Evolutionary conservation across 768 basidiomycete species (phyloP).

Genomic region (Flagelloscypha sp.): DNA sequence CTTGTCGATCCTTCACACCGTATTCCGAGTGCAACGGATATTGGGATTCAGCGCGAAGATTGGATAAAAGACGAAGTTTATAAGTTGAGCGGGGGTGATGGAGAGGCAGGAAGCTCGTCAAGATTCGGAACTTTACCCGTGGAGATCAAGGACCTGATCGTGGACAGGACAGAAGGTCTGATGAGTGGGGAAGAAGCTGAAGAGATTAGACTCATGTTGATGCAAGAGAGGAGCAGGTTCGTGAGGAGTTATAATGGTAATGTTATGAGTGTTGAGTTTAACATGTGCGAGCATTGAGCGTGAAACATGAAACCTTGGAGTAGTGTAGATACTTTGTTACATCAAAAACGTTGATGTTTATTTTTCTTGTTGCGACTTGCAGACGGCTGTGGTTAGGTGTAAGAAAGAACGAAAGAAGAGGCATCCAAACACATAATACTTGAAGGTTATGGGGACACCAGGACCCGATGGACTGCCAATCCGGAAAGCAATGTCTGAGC

Average conservation of each 20-base stretch:
- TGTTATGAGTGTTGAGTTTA: constrained; percentile 7
- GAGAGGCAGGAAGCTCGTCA: constrained; percentile 3
- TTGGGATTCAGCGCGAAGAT: constrained; percentile 24
- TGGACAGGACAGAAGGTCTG: constrained; percentile 5
- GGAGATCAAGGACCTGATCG: constrained; percentile 9
- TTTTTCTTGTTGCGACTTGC: no score
- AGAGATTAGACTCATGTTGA: constrained; percentile 10
- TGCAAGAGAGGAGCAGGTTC: constrained; percentile 15
- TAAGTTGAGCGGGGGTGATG: no score
- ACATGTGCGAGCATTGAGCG: constrained; percentile 13
- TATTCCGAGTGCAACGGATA: constrained; percentile 21
- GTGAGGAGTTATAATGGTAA: constrained; percentile 2
- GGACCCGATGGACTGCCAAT: no score
- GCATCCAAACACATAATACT: no score
- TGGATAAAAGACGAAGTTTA: constrained; percentile 17
- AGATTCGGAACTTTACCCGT: constrained; percentile 6
- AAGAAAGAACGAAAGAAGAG: no score
- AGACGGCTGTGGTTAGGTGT: no score
- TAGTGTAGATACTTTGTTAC: no score
- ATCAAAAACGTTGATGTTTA: no score
- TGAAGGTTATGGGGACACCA: no score
- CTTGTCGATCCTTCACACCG: constrained; percentile 26
- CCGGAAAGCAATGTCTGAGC: no score
- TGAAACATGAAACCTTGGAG: no score
- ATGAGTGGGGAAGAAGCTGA: constrained; percentile 8